Evolutionary conservation across 208 protist genomes (phyloP).

Genomic region (Trypanosoma rangeli): DNA sequence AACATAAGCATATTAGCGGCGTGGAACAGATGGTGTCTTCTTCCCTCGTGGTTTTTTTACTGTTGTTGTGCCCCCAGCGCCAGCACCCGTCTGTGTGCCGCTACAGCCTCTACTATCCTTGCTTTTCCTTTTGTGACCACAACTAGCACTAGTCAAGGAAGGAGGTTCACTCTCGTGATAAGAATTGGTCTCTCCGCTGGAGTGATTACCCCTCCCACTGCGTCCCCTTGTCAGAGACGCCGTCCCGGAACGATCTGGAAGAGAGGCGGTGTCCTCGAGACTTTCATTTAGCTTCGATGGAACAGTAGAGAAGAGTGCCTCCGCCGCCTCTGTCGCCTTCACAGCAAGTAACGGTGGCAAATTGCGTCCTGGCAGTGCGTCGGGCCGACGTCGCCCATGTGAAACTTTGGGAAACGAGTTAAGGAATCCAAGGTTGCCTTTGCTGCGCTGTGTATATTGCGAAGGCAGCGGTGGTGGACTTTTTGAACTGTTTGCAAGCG

Average conservation of each 20-base stretch:
- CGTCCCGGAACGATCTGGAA: background rate
- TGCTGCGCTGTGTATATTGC: conserved; percentile 11
- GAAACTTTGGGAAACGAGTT: conserved; percentile 3
- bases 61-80: background rate
- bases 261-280: background rate
- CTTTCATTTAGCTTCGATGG: background rate
- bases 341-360: conserved; percentile 13
- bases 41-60: background rate
- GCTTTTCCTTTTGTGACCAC: background rate
- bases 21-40: background rate
- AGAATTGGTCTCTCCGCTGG: background rate
- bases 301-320: background rate
- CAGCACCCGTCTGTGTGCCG: background rate
- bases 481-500: background rate
- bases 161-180: background rate
- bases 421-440: background rate
- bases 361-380: conserved; percentile 18
- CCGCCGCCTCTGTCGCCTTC: background rate
- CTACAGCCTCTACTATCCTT: background rate
- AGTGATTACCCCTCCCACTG: background rate
- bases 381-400: conserved; percentile 5
- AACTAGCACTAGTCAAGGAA: background rate
- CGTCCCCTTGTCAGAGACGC: background rate
- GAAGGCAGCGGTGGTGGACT: background rate
- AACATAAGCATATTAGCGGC: background rate